phyloP scores from a whole-genome alignment of 1,284 basidiomycete genomes.

The Marasmius oreades region DNA sequence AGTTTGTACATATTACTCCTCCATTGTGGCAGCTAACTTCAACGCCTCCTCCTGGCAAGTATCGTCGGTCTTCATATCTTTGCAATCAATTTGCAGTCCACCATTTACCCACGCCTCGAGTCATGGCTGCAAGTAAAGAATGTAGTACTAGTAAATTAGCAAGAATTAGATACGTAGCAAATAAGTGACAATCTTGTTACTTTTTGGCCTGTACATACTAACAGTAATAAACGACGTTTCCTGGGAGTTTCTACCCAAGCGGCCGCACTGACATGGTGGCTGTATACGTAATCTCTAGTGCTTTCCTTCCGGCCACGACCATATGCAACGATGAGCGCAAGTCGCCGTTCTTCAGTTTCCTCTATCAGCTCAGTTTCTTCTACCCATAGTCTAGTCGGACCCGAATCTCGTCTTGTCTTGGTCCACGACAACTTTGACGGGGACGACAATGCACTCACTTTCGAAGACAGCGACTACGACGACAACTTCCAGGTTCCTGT shows the following conservation, averaged over 20 bases:
- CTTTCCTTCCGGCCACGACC: not conserved
- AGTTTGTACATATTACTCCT: no score
- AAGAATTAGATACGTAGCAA: no score
- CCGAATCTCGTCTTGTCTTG: not conserved
- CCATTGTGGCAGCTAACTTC: slow-evolving; percentile 39
- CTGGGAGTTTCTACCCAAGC: no score
- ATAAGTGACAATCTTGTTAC: no score
- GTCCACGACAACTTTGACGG: not conserved
- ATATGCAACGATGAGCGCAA: not conserved
- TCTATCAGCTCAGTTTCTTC: not conserved
- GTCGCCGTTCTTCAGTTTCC: not conserved
- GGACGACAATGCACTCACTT: not conserved
- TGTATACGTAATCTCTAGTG: not conserved
- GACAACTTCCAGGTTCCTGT: not conserved
- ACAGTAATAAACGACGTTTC: no score
- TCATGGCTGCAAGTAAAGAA: no score
- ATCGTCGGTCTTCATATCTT: no score
- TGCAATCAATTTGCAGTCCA: no score
- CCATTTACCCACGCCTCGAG: no score
- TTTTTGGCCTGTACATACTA: no score
- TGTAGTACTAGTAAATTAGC: no score
- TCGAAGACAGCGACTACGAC: not conserved
- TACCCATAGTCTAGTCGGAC: not conserved
- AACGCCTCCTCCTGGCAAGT: slow-evolving; percentile 59
- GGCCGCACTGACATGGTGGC: no score